Evolutionary conservation across 108 stramenopile species (phyloP).

Genomic region (Nitzschia putrida): DNA sequence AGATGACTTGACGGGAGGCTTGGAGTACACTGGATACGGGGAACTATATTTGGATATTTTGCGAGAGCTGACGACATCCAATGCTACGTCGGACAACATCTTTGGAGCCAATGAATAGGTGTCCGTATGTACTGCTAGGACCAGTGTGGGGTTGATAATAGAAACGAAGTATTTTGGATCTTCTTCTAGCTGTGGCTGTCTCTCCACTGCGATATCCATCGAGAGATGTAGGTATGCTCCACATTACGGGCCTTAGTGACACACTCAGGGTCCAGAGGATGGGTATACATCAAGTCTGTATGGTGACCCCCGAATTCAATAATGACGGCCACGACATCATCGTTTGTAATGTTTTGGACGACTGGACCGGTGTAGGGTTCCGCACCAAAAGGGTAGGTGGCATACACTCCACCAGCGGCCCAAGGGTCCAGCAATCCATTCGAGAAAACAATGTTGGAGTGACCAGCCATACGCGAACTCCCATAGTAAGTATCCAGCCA

Average conservation of each 20-base stretch:
- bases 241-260: conserved; percentile 52
- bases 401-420: conserved; percentile 70
- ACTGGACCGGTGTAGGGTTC: not conserved
- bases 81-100: no score
- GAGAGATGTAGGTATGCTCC: conserved; percentile 47
- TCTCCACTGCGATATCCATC: conserved; percentile 57
- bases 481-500: conserved; percentile 69
- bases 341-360: conserved; percentile 43
- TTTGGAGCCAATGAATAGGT: no score
- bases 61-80: conserved; percentile 4
- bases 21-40: conserved; percentile 47
- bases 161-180: no score
- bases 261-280: conserved; percentile 59
- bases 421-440: conserved; percentile 90
- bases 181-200: not conserved
- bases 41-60: conserved; percentile 51
- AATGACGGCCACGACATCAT: conserved; percentile 56
- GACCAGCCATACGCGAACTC: conserved; percentile 36
- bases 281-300: conserved; percentile 80
- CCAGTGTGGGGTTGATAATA: no score
- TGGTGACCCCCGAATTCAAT: conserved; percentile 86
- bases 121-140: no score
- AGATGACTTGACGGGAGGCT: conserved; percentile 32
- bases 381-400: conserved; percentile 8
- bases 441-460: conserved; percentile 85